Evolutionary conservation across 129 eudicot genomes (phyloP).

Genomic region (Centella asiatica): DNA sequence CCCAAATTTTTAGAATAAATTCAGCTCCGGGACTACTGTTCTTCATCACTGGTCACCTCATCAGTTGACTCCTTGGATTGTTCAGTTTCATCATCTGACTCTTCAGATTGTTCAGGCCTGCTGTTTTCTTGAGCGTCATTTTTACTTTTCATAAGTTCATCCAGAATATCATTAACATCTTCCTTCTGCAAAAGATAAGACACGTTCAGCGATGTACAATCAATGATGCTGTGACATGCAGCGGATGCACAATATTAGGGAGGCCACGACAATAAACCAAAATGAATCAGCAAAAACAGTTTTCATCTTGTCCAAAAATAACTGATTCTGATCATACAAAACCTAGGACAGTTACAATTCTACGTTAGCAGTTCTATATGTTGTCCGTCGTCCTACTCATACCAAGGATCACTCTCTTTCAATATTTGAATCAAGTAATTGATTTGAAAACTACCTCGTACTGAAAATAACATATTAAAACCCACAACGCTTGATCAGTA

Average conservation of each 20-base stretch:
- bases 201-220: background rate
- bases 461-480: too few relatives aligned
- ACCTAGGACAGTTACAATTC: background rate
- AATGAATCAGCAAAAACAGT: background rate
- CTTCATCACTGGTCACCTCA: background rate
- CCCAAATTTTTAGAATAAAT: too few relatives aligned
- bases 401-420: too few relatives aligned
- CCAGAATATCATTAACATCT: conserved; percentile 6
- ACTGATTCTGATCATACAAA: background rate
- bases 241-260: background rate
- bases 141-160: background rate
- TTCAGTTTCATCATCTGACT: background rate
- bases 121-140: background rate
- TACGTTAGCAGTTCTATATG: background rate
- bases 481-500: too few relatives aligned
- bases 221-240: background rate
- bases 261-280: background rate
- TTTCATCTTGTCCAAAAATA: background rate
- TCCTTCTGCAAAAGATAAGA: background rate
- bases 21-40: background rate
- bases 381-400: too few relatives aligned
- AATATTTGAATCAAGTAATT: too few relatives aligned
- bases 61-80: background rate
- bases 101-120: background rate
- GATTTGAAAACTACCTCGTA: too few relatives aligned